phyloP scores from a whole-genome alignment of 208 protist genomes.

The Acanthamoeba triangularis region DNA sequence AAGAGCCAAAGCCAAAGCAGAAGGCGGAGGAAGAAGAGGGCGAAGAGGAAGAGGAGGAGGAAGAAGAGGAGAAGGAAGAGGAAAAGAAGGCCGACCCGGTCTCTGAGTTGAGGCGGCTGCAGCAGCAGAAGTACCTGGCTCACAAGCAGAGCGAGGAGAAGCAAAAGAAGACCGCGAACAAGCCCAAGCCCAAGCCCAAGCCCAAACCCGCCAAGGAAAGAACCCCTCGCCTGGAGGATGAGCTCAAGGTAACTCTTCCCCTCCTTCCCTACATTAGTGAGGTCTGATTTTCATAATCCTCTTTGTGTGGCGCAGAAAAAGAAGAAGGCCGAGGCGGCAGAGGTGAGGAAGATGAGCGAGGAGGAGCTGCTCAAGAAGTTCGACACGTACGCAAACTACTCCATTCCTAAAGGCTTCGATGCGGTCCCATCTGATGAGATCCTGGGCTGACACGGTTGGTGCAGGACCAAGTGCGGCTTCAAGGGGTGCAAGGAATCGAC shows the following conservation, averaged over 20 bases:
- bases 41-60: not conserved
- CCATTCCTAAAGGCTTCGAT: not conserved
- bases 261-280: not conserved
- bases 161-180: not conserved
- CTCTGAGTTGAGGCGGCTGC: not conserved
- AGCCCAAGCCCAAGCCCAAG: not conserved
- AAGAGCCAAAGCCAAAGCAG: not conserved
- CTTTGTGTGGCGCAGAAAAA: conserved; percentile 15
- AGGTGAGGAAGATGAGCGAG: conserved; percentile 64
- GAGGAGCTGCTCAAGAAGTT: conserved; percentile 66
- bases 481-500: conserved; percentile 40
- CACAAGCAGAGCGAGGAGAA: conserved; percentile 33
- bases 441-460: not conserved
- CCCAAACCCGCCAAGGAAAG: not conserved
- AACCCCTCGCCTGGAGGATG: not conserved
- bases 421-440: not conserved
- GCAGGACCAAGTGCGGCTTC: conserved; percentile 52
- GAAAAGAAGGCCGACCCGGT: not conserved
- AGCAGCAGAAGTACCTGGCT: not conserved
- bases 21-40: not conserved
- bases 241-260: conserved; percentile 15
- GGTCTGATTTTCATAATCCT: not conserved
- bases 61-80: not conserved
- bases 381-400: not conserved
- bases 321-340: conserved; percentile 52